Percentiles rank a stretch among this genome's conserved stretches.
Conservation (phyloP, 2,329 filamentous ascomycete species). For the Eutypella sp. region DNA sequence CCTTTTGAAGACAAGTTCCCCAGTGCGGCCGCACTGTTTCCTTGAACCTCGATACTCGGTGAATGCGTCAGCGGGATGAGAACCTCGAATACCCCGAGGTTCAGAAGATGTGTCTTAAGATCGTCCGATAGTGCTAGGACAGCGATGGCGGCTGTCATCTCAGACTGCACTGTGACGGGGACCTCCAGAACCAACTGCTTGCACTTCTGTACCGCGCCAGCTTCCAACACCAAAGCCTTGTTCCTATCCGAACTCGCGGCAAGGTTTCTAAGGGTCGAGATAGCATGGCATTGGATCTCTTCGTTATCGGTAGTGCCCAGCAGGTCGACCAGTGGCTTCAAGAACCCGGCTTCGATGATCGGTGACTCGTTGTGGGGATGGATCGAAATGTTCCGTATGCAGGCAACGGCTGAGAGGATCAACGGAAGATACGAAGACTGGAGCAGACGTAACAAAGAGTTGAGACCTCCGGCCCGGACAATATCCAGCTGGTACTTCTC, state of each 20-base stretch:
- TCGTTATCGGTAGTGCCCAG: constrained; percentile 95
- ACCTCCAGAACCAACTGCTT: constrained; percentile 94
- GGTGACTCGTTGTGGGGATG: constrained; percentile 96
- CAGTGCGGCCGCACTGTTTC: constrained; percentile 92
- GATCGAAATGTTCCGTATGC: constrained; percentile 98
- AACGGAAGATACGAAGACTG: constrained; percentile 94
- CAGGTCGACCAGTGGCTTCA: constrained; percentile 88
- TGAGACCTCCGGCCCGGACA: constrained; percentile 80
- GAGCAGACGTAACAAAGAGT: constrained; percentile 79
- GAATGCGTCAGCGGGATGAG: constrained; percentile 93
- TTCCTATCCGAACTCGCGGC: constrained; percentile 96
- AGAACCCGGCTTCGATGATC: constrained; percentile 95
- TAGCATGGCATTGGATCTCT: constrained; percentile 98
- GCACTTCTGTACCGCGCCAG: constrained; percentile 96
- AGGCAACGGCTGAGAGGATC: constrained; percentile 93
- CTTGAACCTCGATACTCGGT: constrained; percentile 94
- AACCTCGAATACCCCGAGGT: constrained; percentile 91
- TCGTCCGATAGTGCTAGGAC: constrained; percentile 94
- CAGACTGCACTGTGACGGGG: constrained; percentile 89
- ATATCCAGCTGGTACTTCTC: constrained; percentile 99
- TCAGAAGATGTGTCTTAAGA: constrained; percentile 84
- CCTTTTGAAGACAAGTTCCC: constrained; percentile 97
- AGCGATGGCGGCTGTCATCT: constrained; percentile 99
- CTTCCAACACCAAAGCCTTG: constrained; percentile 95
- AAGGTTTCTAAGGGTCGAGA: constrained; percentile 91